A percentile compares a stretch with the other conserved stretches of the same genome.
phyloP scores from a whole-genome alignment of 371 early-diverging fungal genomes.

The Syncephalastrum contaminatum region DNA sequence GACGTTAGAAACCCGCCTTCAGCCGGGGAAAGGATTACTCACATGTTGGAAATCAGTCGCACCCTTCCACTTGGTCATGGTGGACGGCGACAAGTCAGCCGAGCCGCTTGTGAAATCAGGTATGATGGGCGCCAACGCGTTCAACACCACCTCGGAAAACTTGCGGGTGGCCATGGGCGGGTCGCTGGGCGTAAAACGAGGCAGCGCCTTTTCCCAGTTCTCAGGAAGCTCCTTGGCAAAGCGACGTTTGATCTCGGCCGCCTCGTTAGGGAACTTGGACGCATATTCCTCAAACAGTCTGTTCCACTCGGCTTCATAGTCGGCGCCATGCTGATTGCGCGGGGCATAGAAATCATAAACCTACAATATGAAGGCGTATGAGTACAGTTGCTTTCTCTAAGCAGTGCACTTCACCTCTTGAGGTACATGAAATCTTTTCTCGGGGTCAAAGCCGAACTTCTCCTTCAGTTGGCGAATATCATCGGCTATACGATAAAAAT shows the following conservation, averaged over 20 bases:
- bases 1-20: not conserved
- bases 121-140: constrained; percentile 68
- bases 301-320: constrained; percentile 72
- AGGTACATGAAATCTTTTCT: constrained; percentile 70
- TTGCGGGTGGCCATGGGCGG: constrained; percentile 83
- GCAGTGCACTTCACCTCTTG: constrained; percentile 8
- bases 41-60: constrained; percentile 87
- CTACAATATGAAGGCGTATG: not conserved
- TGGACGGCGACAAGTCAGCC: constrained; percentile 95
- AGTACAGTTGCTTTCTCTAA: not conserved
- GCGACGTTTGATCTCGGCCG: constrained; percentile 74
- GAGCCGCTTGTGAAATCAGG: constrained; percentile 93
- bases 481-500: constrained; percentile 57
- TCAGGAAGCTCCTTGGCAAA: constrained; percentile 65
- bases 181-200: constrained; percentile 72
- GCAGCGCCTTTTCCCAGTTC: constrained; percentile 66
- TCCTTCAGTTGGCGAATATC: constrained; percentile 82
- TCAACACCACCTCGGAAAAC: constrained; percentile 74
- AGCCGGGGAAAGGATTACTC: constrained; percentile 6
- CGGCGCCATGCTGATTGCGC: constrained; percentile 52
- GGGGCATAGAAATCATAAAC: constrained; percentile 64
- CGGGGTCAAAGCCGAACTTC: constrained; percentile 77
- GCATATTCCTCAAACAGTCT: constrained; percentile 59
- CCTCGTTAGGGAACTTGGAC: constrained; percentile 55
- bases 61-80: constrained; percentile 86